Evolutionary conservation across 305 asterid species (phyloP).

Genomic region (Fraxinus xanthoxyloides): DNA sequence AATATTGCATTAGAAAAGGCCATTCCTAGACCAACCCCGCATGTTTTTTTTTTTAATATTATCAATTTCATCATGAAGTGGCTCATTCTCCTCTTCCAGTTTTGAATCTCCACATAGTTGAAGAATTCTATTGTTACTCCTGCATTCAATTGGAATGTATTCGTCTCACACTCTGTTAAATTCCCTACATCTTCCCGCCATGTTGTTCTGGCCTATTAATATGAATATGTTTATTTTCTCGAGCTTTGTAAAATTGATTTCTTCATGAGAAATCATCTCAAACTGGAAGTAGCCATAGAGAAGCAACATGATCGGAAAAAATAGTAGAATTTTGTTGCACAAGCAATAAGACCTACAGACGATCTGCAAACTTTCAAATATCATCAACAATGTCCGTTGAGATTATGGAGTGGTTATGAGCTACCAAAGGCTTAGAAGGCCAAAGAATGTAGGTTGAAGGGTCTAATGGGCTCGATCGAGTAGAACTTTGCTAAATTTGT

Average conservation of each 20-base stretch:
- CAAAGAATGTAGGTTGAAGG: no score
- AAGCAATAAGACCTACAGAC: no score
- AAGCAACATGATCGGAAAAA: background rate
- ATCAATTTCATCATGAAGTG: conserved; percentile 40
- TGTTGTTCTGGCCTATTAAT: conserved; percentile 45
- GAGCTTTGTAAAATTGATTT: background rate
- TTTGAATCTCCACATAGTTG: conserved; percentile 16
- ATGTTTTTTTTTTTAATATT: conserved; percentile 23
- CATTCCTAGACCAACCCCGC: conserved; percentile 53
- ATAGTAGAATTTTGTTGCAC: no score
- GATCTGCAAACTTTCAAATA: no score
- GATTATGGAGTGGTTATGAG: no score
- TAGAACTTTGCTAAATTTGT: no score
- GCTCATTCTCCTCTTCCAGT: conserved; percentile 39
- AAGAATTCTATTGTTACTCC: conserved; percentile 22
- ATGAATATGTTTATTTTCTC: conserved; percentile 29
- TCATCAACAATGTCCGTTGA: no score
- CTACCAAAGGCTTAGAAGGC: no score
- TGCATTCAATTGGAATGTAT: conserved; percentile 25
- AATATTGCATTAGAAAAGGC: conserved; percentile 38
- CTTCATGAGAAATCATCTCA: background rate
- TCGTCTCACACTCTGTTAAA: conserved; percentile 28
- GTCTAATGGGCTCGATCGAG: no score
- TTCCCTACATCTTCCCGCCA: conserved; percentile 42
- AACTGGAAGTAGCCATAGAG: background rate